phyloP scores from a whole-genome alignment of 495 filamentous ascomycete species.

The Penicillium manginii region DNA sequence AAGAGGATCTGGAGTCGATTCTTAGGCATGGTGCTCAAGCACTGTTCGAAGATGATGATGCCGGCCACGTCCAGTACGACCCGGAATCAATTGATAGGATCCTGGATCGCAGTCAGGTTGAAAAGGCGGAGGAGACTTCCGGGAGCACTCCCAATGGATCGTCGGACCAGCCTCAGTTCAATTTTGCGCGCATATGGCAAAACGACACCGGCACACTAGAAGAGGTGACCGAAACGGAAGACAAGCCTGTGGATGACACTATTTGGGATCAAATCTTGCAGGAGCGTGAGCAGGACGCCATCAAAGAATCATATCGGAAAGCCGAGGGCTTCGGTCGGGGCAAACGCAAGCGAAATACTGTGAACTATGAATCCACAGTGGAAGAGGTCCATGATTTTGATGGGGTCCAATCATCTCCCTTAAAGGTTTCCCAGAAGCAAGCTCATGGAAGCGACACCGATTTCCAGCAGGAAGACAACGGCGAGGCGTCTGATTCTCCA shows the following conservation, averaged over 20 bases:
- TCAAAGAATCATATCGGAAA: conserved; percentile 63
- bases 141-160: conserved; percentile 64
- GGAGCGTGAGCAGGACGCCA: conserved; percentile 76
- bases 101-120: conserved; percentile 80
- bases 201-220: conserved; percentile 72
- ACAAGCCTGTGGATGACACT: conserved; percentile 51
- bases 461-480: conserved; percentile 26
- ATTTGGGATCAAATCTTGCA: conserved; percentile 89
- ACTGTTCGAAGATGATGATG: conserved; percentile 75
- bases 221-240: conserved; percentile 57
- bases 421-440: conserved; percentile 31
- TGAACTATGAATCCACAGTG: conserved; percentile 42
- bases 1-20: conserved; percentile 83
- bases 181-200: conserved; percentile 89
- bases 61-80: conserved; percentile 76
- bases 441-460: conserved; percentile 34
- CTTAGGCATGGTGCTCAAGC: conserved; percentile 85
- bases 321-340: conserved; percentile 80
- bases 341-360: conserved; percentile 60
- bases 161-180: conserved; percentile 61
- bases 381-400: conserved; percentile 20
- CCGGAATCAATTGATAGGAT: conserved; percentile 79
- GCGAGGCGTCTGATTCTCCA: conserved; percentile 33
- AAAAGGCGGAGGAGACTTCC: conserved; percentile 63
- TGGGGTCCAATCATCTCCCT: conserved; percentile 21